Conservation (phyloP, 2,329 filamentous ascomycete species). For the Zasmidium citrigriseum region DNA sequence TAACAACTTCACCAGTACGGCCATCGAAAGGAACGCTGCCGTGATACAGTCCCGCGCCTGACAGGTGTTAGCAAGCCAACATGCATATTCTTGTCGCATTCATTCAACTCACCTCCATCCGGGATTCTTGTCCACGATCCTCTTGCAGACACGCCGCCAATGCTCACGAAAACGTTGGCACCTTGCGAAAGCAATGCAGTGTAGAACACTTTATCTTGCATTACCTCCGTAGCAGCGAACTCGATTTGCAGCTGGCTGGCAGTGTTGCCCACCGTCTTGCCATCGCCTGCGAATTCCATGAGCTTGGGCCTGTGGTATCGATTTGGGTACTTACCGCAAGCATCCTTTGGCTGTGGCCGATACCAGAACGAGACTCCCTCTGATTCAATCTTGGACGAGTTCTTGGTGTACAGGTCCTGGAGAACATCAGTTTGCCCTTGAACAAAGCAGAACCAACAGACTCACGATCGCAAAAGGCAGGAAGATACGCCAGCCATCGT, state of each 20-base stretch:
- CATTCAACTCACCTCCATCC: constrained; percentile 5
- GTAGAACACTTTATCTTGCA: constrained; percentile 49
- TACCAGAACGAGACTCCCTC: constrained; percentile 47
- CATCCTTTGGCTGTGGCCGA: constrained; percentile 20
- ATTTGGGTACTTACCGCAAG: no score
- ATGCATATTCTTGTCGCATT: no score
- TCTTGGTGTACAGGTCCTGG: constrained; percentile 52
- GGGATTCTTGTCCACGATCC: neutral
- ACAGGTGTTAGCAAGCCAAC: no score
- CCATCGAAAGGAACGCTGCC: constrained; percentile 38
- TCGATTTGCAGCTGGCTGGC: constrained; percentile 28
- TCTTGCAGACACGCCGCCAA: neutral
- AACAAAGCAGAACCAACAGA: no score
- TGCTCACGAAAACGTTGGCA: neutral
- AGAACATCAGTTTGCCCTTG: no score
- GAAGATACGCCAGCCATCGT: constrained; percentile 53
- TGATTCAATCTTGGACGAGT: constrained; percentile 32
- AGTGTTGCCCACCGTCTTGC: constrained; percentile 41
- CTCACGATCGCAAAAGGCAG: constrained; percentile 53
- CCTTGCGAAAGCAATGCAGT: constrained; percentile 29
- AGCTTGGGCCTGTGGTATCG: no score
- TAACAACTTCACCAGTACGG: constrained; percentile 40
- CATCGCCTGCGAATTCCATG: constrained; percentile 33
- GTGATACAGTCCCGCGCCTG: constrained; percentile 19
- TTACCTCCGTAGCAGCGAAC: constrained; percentile 33